Percentiles rank a stretch among this genome's conserved stretches.
Conservation (phyloP, 305 asterid genomes). For the Fraxinus sp. region DNA sequence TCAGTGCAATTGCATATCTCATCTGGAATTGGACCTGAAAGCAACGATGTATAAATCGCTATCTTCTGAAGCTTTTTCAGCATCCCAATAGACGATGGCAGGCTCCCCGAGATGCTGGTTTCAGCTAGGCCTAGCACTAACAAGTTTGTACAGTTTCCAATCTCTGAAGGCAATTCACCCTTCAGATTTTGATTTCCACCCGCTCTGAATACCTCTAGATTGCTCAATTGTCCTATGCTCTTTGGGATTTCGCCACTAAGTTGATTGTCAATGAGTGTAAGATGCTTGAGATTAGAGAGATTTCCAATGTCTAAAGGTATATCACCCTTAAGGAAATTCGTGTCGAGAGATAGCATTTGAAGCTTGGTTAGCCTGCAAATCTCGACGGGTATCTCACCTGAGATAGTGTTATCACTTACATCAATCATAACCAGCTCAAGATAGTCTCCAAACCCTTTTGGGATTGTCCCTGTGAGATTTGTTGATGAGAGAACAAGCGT, state of each 20-base stretch:
- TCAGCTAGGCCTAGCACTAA: conserved; percentile 74
- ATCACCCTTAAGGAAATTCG: conserved; percentile 60
- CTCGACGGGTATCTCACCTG: conserved; percentile 74
- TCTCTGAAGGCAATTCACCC: conserved; percentile 69
- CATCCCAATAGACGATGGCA: conserved; percentile 71
- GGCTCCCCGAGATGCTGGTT: conserved; percentile 70
- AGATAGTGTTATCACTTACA: conserved; percentile 61
- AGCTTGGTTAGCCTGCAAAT: conserved; percentile 60
- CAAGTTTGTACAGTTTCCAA: conserved; percentile 78
- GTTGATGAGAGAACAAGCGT: conserved; percentile 68
- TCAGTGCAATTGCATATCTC: conserved; percentile 81
- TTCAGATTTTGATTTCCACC: conserved; percentile 86
- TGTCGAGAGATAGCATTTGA: conserved; percentile 45
- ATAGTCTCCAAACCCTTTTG: conserved; percentile 76
- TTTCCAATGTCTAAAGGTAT: conserved; percentile 71
- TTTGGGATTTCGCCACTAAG: conserved; percentile 71
- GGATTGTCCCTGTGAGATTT: conserved; percentile 80
- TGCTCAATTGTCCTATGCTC: conserved; percentile 56
- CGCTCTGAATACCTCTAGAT: conserved; percentile 65
- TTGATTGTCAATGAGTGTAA: conserved; percentile 75
- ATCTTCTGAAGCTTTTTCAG: conserved; percentile 71
- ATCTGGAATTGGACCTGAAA: conserved; percentile 83
- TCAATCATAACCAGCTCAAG: conserved; percentile 48
- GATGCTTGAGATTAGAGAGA: conserved; percentile 44
- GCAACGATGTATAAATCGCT: conserved; percentile 69